Evolutionary conservation across 2,329 filamentous ascomycete species (phyloP).

Genomic region (Ophiostoma sp.): DNA sequence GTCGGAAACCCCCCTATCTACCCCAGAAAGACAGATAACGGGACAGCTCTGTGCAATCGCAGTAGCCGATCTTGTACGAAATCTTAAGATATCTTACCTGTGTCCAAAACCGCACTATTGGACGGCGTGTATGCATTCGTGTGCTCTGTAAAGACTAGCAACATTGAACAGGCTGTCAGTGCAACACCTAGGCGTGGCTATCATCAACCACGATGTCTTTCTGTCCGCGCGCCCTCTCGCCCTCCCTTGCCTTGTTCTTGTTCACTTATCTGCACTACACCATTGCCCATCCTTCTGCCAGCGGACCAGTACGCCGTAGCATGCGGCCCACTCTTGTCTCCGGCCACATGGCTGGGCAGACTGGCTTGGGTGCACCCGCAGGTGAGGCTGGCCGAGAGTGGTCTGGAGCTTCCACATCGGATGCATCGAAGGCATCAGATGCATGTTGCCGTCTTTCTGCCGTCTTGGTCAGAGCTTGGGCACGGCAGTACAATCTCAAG

Average conservation of each 20-base stretch:
- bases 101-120: no score
- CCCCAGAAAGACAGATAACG: no score
- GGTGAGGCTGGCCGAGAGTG: neutral
- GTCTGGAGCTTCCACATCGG: neutral
- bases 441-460: neutral
- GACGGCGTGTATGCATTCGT: no score
- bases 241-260: neutral
- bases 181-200: neutral
- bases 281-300: neutral
- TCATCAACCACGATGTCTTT: neutral
- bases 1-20: no score
- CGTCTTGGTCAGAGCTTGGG: neutral
- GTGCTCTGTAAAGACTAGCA: neutral
- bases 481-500: neutral
- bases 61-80: neutral
- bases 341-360: constrained; percentile 9
- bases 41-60: no score
- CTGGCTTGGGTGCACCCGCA: neutral
- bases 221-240: no score
- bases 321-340: constrained; percentile 6
- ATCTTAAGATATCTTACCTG: neutral
- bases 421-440: no score
- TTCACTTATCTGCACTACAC: neutral
- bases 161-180: neutral
- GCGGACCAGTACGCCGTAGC: neutral